Conservation (phyloP, 2,329 filamentous ascomycete genomes). For the Graphilbum ipis-grandicollis region DNA sequence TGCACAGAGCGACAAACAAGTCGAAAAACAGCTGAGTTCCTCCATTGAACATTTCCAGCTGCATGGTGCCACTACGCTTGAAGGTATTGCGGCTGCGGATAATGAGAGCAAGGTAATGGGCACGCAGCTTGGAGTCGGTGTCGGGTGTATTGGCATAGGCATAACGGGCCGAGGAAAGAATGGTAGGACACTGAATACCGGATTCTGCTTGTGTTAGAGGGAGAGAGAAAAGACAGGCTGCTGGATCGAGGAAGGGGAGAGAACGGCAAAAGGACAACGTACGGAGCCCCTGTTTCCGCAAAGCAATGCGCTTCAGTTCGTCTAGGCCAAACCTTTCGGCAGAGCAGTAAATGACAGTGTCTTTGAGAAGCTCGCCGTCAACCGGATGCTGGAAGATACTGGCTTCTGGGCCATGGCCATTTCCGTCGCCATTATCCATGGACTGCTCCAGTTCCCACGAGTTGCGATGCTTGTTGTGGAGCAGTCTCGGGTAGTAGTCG, state of each 20-base stretch:
- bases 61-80: conserved; percentile 89
- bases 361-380: conserved; percentile 58
- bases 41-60: conserved; percentile 80
- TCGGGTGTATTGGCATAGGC: conserved; percentile 82
- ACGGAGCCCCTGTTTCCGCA: conserved; percentile 80
- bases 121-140: conserved; percentile 74
- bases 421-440: conserved; percentile 20
- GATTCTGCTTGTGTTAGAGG: conserved; percentile 30
- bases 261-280: conserved; percentile 13
- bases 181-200: conserved; percentile 69
- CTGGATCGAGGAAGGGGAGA: not conserved
- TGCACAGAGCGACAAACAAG: conserved; percentile 81
- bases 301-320: conserved; percentile 66
- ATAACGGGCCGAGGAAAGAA: conserved; percentile 72
- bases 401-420: conserved; percentile 26
- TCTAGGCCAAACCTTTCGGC: conserved; percentile 71
- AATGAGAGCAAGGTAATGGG: conserved; percentile 83
- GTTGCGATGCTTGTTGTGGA: conserved; percentile 66
- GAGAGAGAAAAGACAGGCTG: not conserved
- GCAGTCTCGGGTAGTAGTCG: conserved; percentile 72
- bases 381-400: conserved; percentile 51
- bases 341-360: conserved; percentile 81
- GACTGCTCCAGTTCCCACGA: conserved; percentile 66
- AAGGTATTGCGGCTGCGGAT: conserved; percentile 77
- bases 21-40: conserved; percentile 79